phyloP scores from a whole-genome alignment of 495 filamentous ascomycete species.

The Echria macrotheca region DNA sequence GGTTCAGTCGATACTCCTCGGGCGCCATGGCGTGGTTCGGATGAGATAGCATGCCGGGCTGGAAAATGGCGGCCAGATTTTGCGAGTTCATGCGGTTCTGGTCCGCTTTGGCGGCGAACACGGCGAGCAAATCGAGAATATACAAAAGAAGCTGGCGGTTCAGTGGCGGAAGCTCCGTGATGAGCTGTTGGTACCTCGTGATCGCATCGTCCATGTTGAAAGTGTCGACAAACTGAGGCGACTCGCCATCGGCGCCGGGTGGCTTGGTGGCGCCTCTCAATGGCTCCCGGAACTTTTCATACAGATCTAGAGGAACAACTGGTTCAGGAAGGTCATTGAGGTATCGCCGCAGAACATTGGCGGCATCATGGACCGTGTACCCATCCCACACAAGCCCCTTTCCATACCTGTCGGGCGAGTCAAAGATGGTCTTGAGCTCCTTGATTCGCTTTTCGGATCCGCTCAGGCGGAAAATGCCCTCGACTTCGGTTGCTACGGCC shows the following conservation, averaged over 20 bases:
- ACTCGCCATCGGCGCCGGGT: slow-evolving; percentile 56
- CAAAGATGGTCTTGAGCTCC: slow-evolving; percentile 83
- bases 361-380: slow-evolving; percentile 98
- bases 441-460: slow-evolving; percentile 98
- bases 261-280: slow-evolving; percentile 71
- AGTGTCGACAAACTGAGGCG: slow-evolving; percentile 51
- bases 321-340: slow-evolving; percentile 93
- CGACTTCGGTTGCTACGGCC: slow-evolving; percentile 77
- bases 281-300: slow-evolving; percentile 84
- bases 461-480: slow-evolving; percentile 94
- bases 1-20: slow-evolving; percentile 86
- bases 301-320: slow-evolving; percentile 92
- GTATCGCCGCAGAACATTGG: slow-evolving; percentile 92
- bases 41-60: slow-evolving; percentile 92
- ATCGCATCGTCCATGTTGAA: slow-evolving; percentile 79
- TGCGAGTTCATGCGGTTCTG: slow-evolving; percentile 92
- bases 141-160: slow-evolving; percentile 95
- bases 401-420: slow-evolving; percentile 93
- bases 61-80: slow-evolving; percentile 97
- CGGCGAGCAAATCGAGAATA: slow-evolving; percentile 93
- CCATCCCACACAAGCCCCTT: slow-evolving; percentile 96
- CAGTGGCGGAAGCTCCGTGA: slow-evolving; percentile 85
- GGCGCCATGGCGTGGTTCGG: slow-evolving; percentile 93
- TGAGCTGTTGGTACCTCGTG: slow-evolving; percentile 75
- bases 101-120: slow-evolving; percentile 96